A percentile compares a stretch with the other conserved stretches of the same genome.
Evolutionary conservation across 805 yeast species (phyloP).

Genomic region (Candida piceae): DNA sequence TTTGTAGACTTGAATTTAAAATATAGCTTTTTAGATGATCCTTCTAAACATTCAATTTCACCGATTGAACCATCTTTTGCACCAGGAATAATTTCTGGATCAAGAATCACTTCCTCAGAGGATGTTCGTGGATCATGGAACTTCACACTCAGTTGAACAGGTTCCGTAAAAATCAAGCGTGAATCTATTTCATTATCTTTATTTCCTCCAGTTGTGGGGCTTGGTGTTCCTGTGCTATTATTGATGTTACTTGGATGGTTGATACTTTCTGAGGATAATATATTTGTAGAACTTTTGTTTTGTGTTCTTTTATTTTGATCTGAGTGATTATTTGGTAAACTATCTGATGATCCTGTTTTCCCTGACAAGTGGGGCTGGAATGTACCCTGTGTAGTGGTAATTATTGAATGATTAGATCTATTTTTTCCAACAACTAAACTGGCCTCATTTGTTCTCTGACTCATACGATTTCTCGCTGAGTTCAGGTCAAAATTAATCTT

Average conservation of each 20-base stretch:
- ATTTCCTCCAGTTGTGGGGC: not conserved
- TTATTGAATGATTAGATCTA: slow-evolving; percentile 15
- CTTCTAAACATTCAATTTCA: slow-evolving; percentile 50
- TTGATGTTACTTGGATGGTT: too few species aligned
- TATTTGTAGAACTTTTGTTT: too few species aligned
- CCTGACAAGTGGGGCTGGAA: not conserved
- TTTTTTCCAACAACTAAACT: slow-evolving; percentile 28
- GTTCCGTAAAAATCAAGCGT: slow-evolving; percentile 19
- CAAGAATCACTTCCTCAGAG: slow-evolving; percentile 56
- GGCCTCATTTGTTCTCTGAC: slow-evolving; percentile 31
- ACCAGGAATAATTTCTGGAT: slow-evolving; percentile 53
- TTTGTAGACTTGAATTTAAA: slow-evolving; percentile 36
- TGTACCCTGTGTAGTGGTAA: slow-evolving; percentile 10
- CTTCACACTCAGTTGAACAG: slow-evolving; percentile 40
- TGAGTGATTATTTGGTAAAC: too few species aligned
- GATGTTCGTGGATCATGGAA: slow-evolving; percentile 68
- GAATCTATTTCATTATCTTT: not conserved
- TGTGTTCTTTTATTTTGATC: too few species aligned
- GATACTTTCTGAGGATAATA: too few species aligned
- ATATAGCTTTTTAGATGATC: slow-evolving; percentile 33
- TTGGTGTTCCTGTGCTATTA: not conserved
- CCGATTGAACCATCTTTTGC: slow-evolving; percentile 72
- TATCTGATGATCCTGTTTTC: not conserved
- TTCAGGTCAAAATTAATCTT: slow-evolving; percentile 24
- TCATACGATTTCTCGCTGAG: slow-evolving; percentile 23